phyloP scores from a whole-genome alignment of 352 stramenopile genomes.

The Phytophthora cryptogea region DNA sequence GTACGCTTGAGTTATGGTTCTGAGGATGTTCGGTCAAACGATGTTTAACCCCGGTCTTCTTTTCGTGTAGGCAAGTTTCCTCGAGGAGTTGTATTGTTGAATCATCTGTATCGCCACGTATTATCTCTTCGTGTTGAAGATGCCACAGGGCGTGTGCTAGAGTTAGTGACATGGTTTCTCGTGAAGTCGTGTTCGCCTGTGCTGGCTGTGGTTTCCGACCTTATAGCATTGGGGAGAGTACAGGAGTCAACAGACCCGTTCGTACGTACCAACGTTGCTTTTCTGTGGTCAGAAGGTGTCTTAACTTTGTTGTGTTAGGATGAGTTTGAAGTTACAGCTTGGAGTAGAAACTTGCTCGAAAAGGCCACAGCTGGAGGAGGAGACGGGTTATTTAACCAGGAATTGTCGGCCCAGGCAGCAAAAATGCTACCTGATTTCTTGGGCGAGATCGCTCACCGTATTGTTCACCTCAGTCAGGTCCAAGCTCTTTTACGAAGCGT shows the following conservation, averaged over 20 bases:
- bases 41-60: slow-evolving; percentile 8
- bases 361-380: slow-evolving; percentile 31
- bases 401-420: slow-evolving; percentile 20
- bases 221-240: slow-evolving; percentile 50
- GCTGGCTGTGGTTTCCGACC: slow-evolving; percentile 54
- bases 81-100: slow-evolving; percentile 52
- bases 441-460: slow-evolving; percentile 14
- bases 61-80: slow-evolving; percentile 47
- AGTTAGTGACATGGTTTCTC: slow-evolving; percentile 60
- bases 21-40: neutral
- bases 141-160: slow-evolving; percentile 26
- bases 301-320: slow-evolving; percentile 31
- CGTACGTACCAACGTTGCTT: slow-evolving; percentile 37
- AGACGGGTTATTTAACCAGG: slow-evolving; percentile 35
- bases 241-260: slow-evolving; percentile 52
- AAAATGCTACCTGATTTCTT: slow-evolving; percentile 50
- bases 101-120: slow-evolving; percentile 50
- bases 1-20: slow-evolving; percentile 18
- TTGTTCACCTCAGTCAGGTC: slow-evolving; percentile 43
- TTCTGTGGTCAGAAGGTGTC: slow-evolving; percentile 4
- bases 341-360: slow-evolving; percentile 42
- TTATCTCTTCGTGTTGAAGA: slow-evolving; percentile 44
- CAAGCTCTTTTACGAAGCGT: slow-evolving; percentile 46
- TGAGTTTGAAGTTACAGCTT: slow-evolving; percentile 51
- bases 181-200: slow-evolving; percentile 56